These are phyloP conservation scores for Tubosaeta sp. DNA, from an alignment of 768 basidiomycete species.

Conservation along the genomic window DNA sequence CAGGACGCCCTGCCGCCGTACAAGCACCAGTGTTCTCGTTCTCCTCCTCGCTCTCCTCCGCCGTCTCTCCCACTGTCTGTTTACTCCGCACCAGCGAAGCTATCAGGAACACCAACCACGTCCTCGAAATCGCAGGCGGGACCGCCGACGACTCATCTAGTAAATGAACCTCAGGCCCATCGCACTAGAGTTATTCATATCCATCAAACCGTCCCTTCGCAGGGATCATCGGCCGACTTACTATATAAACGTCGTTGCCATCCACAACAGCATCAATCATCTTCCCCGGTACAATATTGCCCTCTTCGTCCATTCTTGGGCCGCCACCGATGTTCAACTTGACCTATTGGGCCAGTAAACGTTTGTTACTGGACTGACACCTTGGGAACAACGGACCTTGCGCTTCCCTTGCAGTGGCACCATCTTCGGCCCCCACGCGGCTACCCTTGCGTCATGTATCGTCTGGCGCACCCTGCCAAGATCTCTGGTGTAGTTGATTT, in stretches of 20 bases:
- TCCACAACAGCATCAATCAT: constrained; percentile 82
- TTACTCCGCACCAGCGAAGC: constrained; percentile 16
- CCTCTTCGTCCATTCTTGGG: constrained; percentile 51
- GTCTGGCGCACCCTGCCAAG: constrained; percentile 62
- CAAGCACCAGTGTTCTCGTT: constrained; percentile 41
- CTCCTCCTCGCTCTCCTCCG: constrained; percentile 37
- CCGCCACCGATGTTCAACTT: constrained; percentile 63
- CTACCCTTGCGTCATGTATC: constrained; percentile 54
- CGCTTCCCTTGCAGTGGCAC: constrained; percentile 57
- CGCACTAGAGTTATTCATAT: constrained; percentile 42
- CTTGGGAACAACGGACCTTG: constrained; percentile 47
- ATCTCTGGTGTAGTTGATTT: constrained; percentile 73
- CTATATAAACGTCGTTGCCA: constrained; percentile 68
- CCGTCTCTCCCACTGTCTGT: constrained; percentile 20
- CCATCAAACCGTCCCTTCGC: constrained; percentile 9
- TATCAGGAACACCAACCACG: constrained; percentile 63
- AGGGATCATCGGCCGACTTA: constrained; percentile 37
- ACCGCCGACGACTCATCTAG: constrained; percentile 57
- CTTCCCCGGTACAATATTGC: constrained; percentile 44
- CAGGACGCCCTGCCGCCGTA: constrained; percentile 19
- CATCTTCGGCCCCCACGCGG: constrained; percentile 82
- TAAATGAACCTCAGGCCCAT: constrained; percentile 51
- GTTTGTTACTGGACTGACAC: constrained; percentile 2
- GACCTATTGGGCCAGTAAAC: constrained; percentile 43
- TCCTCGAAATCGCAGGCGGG: constrained; percentile 53